phyloP scores from a whole-genome alignment of 179 eudicot species.

The Heliamphora ciliata region DNA sequence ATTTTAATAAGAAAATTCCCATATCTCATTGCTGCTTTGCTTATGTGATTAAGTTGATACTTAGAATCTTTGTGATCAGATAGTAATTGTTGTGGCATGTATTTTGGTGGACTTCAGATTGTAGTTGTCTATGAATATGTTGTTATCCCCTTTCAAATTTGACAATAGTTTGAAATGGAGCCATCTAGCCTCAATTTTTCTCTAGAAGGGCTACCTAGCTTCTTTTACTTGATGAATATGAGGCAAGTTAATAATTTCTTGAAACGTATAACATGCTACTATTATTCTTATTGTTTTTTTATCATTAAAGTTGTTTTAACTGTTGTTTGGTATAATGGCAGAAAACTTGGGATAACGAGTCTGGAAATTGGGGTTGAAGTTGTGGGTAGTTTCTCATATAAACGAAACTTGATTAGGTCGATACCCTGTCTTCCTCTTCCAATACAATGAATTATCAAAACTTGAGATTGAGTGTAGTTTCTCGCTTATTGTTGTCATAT shows the following conservation, averaged over 20 bases:
- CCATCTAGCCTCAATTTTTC: not conserved
- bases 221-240: not conserved
- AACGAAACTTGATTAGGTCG: no score
- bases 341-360: no score
- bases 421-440: no score
- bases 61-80: constrained; percentile 4
- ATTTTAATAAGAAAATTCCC: not conserved
- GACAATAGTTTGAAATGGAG: not conserved
- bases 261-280: no score
- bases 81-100: not conserved
- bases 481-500: no score
- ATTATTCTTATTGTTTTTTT: no score
- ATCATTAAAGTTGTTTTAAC: no score
- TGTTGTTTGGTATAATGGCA: no score
- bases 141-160: not conserved
- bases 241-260: not conserved
- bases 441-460: no score
- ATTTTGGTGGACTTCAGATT: not conserved
- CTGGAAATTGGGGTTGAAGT: no score
- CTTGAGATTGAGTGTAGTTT: no score
- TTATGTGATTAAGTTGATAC: not conserved
- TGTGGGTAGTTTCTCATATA: no score
- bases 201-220: not conserved
- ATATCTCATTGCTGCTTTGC: not conserved
- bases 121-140: not conserved